A percentile compares a stretch with the other conserved stretches of the same genome.
Evolutionary conservation across 1,284 basidiomycete species (phyloP).

Genomic region (Ustilago hordei): DNA sequence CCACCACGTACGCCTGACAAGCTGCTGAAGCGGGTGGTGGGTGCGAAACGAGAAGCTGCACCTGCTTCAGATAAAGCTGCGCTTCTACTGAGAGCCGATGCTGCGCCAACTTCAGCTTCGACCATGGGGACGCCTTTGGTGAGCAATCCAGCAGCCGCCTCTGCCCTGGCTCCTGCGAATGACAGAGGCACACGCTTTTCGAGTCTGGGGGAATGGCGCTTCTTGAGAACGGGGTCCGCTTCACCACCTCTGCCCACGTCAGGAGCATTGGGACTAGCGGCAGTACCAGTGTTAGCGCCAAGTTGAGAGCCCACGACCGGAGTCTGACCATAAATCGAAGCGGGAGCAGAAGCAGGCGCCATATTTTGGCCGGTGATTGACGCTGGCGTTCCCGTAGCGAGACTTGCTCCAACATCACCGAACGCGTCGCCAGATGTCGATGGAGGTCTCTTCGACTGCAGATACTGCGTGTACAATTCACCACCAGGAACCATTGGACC

Average conservation of each 20-base stretch:
- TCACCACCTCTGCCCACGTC: background rate
- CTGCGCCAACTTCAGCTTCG: slow-evolving; percentile 3
- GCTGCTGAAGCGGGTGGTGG: background rate
- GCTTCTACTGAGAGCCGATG: background rate
- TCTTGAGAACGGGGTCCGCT: slow-evolving; percentile 21
- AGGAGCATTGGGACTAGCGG: background rate
- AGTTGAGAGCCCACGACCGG: background rate
- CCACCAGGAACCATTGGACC: slow-evolving; percentile 35
- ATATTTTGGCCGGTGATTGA: background rate
- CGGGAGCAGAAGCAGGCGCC: slow-evolving; percentile 1
- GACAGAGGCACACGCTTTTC: slow-evolving; percentile 5
- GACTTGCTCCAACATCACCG: background rate
- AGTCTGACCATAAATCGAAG: background rate
- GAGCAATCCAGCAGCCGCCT: background rate
- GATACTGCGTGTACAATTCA: slow-evolving; percentile 30
- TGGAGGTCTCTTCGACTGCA: slow-evolving; percentile 20
- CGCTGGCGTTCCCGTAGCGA: background rate
- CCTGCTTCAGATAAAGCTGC: background rate
- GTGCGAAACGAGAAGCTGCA: slow-evolving; percentile 1
- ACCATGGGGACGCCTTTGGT: background rate
- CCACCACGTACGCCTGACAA: background rate
- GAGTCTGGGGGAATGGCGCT: slow-evolving; percentile 9
- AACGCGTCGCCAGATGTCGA: background rate
- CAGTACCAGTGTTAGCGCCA: background rate
- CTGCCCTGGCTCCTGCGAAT: background rate